Percentiles rank a stretch among this genome's conserved stretches.
Conservation (phyloP, 176 grass and related monocot genomes). For the Leersia perrieri region DNA sequence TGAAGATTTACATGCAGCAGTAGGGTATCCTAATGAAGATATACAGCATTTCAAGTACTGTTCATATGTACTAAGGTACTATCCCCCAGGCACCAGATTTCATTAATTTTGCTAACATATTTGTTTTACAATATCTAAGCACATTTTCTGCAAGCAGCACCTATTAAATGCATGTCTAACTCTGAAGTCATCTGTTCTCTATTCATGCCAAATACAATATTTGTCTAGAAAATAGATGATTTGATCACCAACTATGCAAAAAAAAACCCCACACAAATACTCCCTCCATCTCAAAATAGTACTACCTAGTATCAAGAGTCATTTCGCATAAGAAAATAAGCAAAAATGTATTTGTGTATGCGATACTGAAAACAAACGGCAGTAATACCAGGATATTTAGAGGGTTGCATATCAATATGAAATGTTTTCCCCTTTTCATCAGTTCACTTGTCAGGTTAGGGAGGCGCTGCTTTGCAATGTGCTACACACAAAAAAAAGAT, state of each 20-base stretch:
- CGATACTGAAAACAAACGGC: background rate
- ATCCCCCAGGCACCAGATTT: background rate
- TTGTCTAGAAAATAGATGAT: background rate
- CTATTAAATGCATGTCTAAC: background rate
- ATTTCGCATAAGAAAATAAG: background rate
- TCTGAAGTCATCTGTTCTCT: background rate
- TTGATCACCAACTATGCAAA: background rate
- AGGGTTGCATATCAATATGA: conserved; percentile 92
- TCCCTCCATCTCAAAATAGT: too few species aligned
- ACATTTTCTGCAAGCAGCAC: background rate
- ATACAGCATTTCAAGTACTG: background rate
- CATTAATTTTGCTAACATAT: background rate
- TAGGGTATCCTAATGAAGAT: too few species aligned
- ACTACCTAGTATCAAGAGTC: too few species aligned
- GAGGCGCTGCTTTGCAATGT: conserved; percentile 84
- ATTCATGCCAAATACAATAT: background rate
- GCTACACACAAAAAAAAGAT: conserved; percentile 58
- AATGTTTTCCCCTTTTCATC: conserved; percentile 94
- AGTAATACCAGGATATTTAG: conserved; percentile 78
- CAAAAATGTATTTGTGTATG: background rate
- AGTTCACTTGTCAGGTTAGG: conserved; percentile 66
- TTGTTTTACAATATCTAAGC: background rate
- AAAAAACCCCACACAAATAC: background rate
- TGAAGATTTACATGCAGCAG: too few species aligned
- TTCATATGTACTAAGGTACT: background rate